Percentiles rank a stretch among this genome's conserved stretches.
Conservation (phyloP, 140 eudicot genomes). For the Flaveria floridana region DNA sequence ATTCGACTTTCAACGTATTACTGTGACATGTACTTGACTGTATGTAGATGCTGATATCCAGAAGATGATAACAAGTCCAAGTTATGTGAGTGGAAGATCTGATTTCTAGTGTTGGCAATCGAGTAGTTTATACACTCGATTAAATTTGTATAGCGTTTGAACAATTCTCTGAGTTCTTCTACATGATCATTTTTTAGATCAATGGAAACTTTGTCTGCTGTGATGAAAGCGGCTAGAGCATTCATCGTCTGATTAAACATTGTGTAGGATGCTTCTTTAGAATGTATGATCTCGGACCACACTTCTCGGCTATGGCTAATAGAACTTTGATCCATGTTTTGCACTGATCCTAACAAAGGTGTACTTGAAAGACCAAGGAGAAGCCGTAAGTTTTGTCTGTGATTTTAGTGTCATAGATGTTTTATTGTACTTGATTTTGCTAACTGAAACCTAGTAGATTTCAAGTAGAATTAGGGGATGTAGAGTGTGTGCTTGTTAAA, state of each 20-base stretch:
- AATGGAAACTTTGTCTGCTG: too few relatives aligned
- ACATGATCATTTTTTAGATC: too few relatives aligned
- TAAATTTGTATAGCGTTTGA: too few relatives aligned
- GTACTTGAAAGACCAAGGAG: not conserved
- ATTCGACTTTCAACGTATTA: not conserved
- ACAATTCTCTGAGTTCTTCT: too few relatives aligned
- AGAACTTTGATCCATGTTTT: not conserved
- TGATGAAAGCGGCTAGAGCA: too few relatives aligned
- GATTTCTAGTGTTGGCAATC: not conserved
- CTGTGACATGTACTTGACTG: constrained; percentile 2
- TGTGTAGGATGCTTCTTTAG: too few relatives aligned
- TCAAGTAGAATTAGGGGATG: not conserved
- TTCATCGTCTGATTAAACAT: too few relatives aligned
- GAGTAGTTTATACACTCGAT: too few relatives aligned
- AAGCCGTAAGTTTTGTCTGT: not conserved
- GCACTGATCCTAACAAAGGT: not conserved
- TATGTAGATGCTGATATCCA: constrained; percentile 1
- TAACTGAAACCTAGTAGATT: not conserved
- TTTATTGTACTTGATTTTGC: not conserved
- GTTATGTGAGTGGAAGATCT: not conserved
- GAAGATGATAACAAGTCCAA: not conserved
- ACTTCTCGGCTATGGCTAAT: too few relatives aligned
- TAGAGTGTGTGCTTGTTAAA: not conserved
- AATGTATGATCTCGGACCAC: too few relatives aligned
- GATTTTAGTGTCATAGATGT: not conserved